Base-by-base conservation (phyloP, 2,329 filamentous ascomycete genomes). In the Lachnellula hyalina region DNA sequence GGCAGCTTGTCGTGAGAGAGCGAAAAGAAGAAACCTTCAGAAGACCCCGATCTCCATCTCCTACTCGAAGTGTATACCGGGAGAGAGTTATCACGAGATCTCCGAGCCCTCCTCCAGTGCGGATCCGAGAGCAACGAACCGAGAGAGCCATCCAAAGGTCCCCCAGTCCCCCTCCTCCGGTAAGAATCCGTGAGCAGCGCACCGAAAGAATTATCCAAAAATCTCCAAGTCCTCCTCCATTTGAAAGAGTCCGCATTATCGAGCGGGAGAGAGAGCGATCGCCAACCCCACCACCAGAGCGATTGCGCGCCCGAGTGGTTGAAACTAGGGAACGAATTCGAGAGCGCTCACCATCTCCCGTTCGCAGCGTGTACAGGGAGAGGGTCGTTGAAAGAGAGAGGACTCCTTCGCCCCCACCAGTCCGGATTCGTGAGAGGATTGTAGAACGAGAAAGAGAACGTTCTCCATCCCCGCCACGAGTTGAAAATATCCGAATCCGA, bases 401-500 rank as follows among this genome's bases (percentile, higher is more conserved):
- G 17, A 36, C 50, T 9, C 53, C 50, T 14, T 53, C 53, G 17
- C 60, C 60, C 15, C 52, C 51, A 9, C 58, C 58, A 36, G 44
- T 61, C 6, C 54, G 55, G 7, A 51, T 61, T 19, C 60, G 67
- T 9, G 67, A 69, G 59, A 59, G 58, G 21, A 41, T 55, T 17
- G 50, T 66, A 9, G 65, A 67, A 52, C 53, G 65, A 42, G 61
- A 65, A 49, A 56, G 66, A 52, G 61, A 63, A 36, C 58, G 62
- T 44, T 55, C 62, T 38, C 65, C 65, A 34, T 65, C 63, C 28
- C 66, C 66, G 51, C 57, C 59, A 45, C 61, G 58, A 41, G 49
- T 62, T 19, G 67, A 69, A 40, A 57, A 63, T 42, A 57, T 68
- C 49, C 61, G 64, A n/a, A 64, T 66, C n/a, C 58, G 63, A 52